Evolutionary conservation across 805 yeast genomes (phyloP), one percentile per base, ranked within the genome.

Genomic region (Yamadazyma kitorensis): DNA sequence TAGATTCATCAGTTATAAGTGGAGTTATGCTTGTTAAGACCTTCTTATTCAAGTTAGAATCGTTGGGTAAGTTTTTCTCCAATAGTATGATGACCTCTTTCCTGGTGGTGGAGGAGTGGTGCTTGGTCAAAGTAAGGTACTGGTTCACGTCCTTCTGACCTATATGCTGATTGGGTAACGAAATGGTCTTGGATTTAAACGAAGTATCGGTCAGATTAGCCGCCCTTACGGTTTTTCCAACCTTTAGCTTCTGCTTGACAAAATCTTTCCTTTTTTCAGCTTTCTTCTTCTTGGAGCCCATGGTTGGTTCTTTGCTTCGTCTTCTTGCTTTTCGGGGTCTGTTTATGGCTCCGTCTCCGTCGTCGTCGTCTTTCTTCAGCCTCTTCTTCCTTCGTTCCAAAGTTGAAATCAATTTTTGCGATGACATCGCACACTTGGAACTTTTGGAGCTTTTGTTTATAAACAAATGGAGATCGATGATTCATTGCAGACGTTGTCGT

Each of bases 131-230:
- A 7, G 86, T 69, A n/a, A 88, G 54, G 44, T 84, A 73, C 47
- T 78, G 85, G 4, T 70, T 47, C 13, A 77, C 49, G 54, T 78
- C 82, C 27, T 44, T 40, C 6, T 31, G 27, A 14, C 39, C 41
- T 6, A 70, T 41, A 8, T 64, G 48, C 51, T 74, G 79, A 39
- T 61, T 59, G 7, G 75, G 78, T 22, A 74, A 57, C 19, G 71
- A 59, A 37, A 74, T 70, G 25, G 76, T 55, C 49, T 79, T 84
- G 8, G 95, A 80, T 27, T 73, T 75, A 61, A 91, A 91, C 0
- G 94, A 82, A 0, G 95, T 86, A 46, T 84, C 91, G 4, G 98
- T 93, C 38, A 72, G 76, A 53, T 87, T 86, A 13, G 78, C 75
- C 5, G 88, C 78, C 43, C 76, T 77, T 13, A 77, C 76, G 2